Evolutionary conservation across 495 filamentous ascomycete genomes (phyloP).

Genomic region (Talaromyces thailandensis): DNA sequence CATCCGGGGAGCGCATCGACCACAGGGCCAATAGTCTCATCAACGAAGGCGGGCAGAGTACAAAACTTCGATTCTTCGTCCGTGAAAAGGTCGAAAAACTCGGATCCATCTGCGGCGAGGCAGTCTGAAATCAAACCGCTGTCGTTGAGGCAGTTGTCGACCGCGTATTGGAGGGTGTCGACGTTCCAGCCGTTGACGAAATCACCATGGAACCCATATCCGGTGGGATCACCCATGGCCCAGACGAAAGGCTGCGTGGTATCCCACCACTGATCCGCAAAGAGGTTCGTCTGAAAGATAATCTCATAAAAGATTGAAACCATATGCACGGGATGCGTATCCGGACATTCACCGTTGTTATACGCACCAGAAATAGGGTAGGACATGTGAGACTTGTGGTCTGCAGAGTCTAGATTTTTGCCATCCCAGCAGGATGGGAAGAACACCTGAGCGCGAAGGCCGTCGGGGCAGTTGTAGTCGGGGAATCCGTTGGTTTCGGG

Average conservation of each 20-base stretch:
- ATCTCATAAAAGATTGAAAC: slow-evolving; percentile 64
- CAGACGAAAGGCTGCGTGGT: slow-evolving; percentile 41
- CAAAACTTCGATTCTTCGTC: slow-evolving; percentile 34
- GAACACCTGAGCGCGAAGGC: slow-evolving; percentile 50
- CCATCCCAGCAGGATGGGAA: slow-evolving; percentile 54
- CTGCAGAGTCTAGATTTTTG: slow-evolving; percentile 40
- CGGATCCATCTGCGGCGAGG: slow-evolving; percentile 13
- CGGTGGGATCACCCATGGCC: slow-evolving; percentile 18
- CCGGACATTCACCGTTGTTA: slow-evolving; percentile 17
- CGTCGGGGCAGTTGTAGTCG: slow-evolving; percentile 49
- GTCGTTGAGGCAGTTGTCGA: slow-evolving; percentile 46
- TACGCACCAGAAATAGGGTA: slow-evolving; percentile 20
- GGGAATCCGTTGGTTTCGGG: slow-evolving; percentile 32
- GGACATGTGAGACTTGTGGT: slow-evolving; percentile 40
- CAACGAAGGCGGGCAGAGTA: slow-evolving; percentile 30
- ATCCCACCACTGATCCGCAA: slow-evolving; percentile 34
- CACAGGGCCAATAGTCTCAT: slow-evolving; percentile 30
- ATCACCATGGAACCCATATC: slow-evolving; percentile 21
- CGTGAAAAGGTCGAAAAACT: slow-evolving; percentile 29
- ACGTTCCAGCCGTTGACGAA: slow-evolving; percentile 60
- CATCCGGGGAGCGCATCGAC: slow-evolving; percentile 33
- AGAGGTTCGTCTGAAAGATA: slow-evolving; percentile 50
- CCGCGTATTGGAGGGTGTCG: slow-evolving; percentile 46
- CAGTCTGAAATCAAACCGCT: slow-evolving; percentile 48
- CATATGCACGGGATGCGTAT: slow-evolving; percentile 47